Evolutionary conservation across 768 basidiomycete species (phyloP), one percentile per base, ranked within the genome.

Genomic region (Phylloporus sp.): DNA sequence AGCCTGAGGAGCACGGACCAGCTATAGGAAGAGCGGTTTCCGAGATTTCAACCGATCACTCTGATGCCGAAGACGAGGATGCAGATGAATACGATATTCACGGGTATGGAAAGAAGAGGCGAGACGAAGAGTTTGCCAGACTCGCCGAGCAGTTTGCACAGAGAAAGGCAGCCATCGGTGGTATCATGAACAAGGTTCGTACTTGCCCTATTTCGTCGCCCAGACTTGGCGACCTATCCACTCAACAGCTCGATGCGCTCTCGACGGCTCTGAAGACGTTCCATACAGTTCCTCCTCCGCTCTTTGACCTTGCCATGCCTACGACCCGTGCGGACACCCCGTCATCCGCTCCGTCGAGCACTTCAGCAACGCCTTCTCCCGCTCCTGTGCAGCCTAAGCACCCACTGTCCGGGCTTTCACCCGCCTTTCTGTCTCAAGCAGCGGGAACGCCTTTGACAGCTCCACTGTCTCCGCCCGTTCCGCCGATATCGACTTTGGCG

Each of bases 121-220:
- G 82, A 43, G 84, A 84, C 52, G 79, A 78, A 42, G 81, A 87
- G 57, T 89, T 90, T 61, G 74, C 76, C 7, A 79, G 72, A 50
- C 70, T 88, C 28, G 76, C 82, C 8, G 75, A 78, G 46, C 81
- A 81, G 55, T 89, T 90, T 59, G 75, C 78, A 42, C 81, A 81
- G 22, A 74, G 83, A 44, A 86, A 82, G 59, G 76, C 79, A 48
- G 78, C 79, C 26, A 84, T 89, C 17, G 75, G 79, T 42, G 75
- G 71, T 24, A 84, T 90, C 26, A 89, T 90, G 87, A 62, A 61
- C 62, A 87, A 86, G 75, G 87, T 84, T 50, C 26, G 53, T 46
- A 17, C 38, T 14, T 46, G 17, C 26, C 3, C 11, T 18, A 6
- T 5, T 26, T 24, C n/a, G 5, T 23, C 15, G 4, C 13, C 21